These are phyloP conservation scores for Salix purpurea DNA, from an alignment of 345 rosid species.

Conservation along the genomic window DNA sequence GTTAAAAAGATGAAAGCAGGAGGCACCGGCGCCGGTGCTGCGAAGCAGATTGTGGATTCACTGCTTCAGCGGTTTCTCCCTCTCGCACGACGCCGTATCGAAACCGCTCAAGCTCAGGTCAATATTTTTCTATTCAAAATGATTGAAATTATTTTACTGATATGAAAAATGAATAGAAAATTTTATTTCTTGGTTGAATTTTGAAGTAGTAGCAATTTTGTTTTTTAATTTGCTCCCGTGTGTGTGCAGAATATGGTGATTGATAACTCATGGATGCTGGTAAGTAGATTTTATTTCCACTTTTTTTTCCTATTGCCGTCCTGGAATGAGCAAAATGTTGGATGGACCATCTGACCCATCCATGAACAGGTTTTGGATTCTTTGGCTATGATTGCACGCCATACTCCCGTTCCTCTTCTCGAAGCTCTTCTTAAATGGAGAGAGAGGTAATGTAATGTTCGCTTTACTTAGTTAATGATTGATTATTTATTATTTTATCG, in stretches of 20 bases:
- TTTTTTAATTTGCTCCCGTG: no score
- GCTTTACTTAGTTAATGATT: no score
- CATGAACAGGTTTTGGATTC: constrained; percentile 95
- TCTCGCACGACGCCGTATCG: constrained; percentile 91
- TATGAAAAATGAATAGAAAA: no score
- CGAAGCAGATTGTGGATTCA: constrained; percentile 92
- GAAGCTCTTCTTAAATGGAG: constrained; percentile 98
- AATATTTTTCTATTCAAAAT: neutral
- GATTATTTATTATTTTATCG: no score
- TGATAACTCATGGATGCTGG: no score
- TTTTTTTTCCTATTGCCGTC: no score
- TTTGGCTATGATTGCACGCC: constrained; percentile 94
- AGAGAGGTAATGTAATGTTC: constrained; percentile 45
- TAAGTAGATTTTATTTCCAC: no score
- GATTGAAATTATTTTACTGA: no score
- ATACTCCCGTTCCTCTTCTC: constrained; percentile 92
- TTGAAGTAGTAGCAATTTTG: no score
- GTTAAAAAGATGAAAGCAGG: constrained; percentile 66
- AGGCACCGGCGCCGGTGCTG: constrained; percentile 44
- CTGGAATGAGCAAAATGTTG: no score
- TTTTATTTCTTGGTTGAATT: no score
- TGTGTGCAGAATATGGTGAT: no score
- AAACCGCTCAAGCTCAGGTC: constrained; percentile 99
- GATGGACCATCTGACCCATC: constrained; percentile 91
- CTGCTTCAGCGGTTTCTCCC: constrained; percentile 94